Evolutionary conservation across 768 basidiomycete genomes (phyloP).

Genomic region (Punctularia strigosozonata): DNA sequence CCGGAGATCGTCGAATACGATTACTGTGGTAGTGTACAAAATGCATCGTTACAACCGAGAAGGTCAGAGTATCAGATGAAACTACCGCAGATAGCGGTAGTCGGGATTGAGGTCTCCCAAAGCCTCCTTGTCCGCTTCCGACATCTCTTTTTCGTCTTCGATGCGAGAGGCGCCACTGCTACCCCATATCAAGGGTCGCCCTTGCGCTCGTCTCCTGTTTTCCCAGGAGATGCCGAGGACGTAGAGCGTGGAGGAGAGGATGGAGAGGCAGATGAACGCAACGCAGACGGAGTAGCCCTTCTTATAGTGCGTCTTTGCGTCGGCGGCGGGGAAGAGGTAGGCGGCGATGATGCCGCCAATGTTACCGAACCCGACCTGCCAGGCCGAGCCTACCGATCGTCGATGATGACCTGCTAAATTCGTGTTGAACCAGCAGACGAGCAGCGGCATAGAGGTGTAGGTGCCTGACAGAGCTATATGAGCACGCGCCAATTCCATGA

Average conservation of each 20-base stretch:
- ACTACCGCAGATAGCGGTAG: constrained; percentile 12
- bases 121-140: constrained; percentile 9
- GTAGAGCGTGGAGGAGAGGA: constrained; percentile 11
- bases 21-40: no score
- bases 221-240: constrained; percentile 12
- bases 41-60: no score
- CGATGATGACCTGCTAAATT: constrained; percentile 14
- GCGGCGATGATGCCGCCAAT: constrained; percentile 18
- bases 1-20: no score
- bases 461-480: no score
- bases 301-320: constrained; percentile 16
- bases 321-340: constrained; percentile 16
- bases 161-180: constrained; percentile 1
- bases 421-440: constrained; percentile 13
- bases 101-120: constrained; percentile 15
- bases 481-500: no score
- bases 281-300: constrained; percentile 16
- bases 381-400: constrained; percentile 15
- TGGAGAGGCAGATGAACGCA: constrained; percentile 14
- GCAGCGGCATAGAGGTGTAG: constrained; percentile 12
- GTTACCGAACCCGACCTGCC: constrained; percentile 18
- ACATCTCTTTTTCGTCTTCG: constrained; percentile 2
- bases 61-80: no score
- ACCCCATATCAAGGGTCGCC: background rate
- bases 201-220: constrained; percentile 9